Percentiles rank a stretch among this genome's conserved stretches.
Conservation (phyloP, 176 grass and related monocot genomes). For the Triticum urartu region DNA sequence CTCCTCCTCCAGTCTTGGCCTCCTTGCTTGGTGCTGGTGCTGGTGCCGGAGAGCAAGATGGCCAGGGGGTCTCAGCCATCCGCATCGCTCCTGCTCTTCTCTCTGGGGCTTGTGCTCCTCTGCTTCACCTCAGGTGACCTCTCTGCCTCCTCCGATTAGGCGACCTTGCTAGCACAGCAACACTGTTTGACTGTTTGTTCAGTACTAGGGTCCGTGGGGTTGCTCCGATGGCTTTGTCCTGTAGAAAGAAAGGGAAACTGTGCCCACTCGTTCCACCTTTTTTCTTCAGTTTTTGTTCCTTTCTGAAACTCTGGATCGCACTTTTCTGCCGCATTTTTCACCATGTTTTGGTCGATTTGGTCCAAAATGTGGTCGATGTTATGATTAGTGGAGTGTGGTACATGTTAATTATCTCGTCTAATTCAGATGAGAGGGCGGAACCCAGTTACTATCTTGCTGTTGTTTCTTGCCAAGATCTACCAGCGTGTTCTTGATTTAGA, state of each 20-base stretch:
- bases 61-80: slow-evolving; percentile 17
- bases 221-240: not conserved
- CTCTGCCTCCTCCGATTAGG: not conserved
- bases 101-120: slow-evolving; percentile 50
- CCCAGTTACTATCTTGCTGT: not conserved
- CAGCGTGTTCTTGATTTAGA: slow-evolving; percentile 1
- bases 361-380: not conserved
- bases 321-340: not conserved
- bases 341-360: not conserved
- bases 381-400: not conserved
- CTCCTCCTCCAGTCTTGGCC: not conserved
- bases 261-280: not conserved
- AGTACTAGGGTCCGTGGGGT: not conserved
- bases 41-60: slow-evolving; percentile 32
- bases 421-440: not conserved
- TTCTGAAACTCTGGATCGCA: not conserved
- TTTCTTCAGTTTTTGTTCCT: slow-evolving; percentile 16
- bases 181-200: not conserved
- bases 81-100: slow-evolving; percentile 30
- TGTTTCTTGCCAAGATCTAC: slow-evolving; percentile 22
- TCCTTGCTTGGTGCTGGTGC: not conserved
- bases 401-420: not conserved
- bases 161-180: not conserved
- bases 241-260: not conserved
- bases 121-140: slow-evolving; percentile 53